A percentile compares a stretch with the other conserved stretches of the same genome.
phyloP scores from a whole-genome alignment of 441 rosid genomes.

The Breynia disticha region DNA sequence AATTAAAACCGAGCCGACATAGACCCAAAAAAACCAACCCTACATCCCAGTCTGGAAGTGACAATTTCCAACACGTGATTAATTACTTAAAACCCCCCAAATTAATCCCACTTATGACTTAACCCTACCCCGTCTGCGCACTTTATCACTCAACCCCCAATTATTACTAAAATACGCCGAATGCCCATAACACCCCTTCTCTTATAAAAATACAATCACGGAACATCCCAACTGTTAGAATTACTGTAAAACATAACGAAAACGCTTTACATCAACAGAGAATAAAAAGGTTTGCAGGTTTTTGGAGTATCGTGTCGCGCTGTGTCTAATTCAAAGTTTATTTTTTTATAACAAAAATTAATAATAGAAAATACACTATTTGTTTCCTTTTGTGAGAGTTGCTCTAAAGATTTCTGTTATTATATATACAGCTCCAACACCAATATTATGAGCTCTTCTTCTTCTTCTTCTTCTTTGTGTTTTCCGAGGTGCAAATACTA shows the following conservation, averaged over 20 bases:
- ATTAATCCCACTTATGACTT: no score
- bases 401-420: constrained; percentile 1
- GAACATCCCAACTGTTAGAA: no score
- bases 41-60: no score
- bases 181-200: background rate
- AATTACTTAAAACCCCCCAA: no score
- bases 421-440: no score
- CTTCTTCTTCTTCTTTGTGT: constrained; percentile 7
- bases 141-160: background rate
- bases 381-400: constrained; percentile 3
- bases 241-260: no score
- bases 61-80: no score
- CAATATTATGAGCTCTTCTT: background rate
- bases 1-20: no score
- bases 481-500: background rate
- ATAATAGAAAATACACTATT: no score
- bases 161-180: background rate
- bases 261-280: background rate
- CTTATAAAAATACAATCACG: no score
- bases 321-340: constrained; percentile 21
- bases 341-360: background rate
- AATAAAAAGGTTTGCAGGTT: constrained; percentile 34
- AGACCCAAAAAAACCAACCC: no score
- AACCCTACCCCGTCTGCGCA: no score
- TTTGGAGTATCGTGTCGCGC: constrained; percentile 71